phyloP scores from a whole-genome alignment of 768 basidiomycete species.

The Pleurotus tuber-regium region DNA sequence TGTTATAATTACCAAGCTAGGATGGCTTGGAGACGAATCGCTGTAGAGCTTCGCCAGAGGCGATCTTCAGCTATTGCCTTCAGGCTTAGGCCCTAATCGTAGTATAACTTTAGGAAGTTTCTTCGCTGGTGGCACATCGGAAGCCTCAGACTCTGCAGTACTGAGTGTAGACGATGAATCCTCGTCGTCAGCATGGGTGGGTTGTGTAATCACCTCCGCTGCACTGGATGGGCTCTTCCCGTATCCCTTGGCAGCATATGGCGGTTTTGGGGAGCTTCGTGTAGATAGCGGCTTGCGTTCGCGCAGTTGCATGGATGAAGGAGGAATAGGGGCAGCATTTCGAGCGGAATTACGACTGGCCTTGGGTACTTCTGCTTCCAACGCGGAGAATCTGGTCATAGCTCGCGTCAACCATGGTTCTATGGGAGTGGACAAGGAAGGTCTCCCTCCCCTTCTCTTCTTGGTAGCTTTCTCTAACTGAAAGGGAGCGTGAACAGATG shows the following conservation, averaged over 20 bases:
- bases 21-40: too few species aligned
- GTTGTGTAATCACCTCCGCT: too few species aligned
- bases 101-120: slow-evolving; percentile 32
- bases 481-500: neutral
- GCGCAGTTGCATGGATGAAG: slow-evolving; percentile 47
- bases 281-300: slow-evolving; percentile 35
- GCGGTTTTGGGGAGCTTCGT: slow-evolving; percentile 12
- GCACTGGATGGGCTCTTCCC: too few species aligned
- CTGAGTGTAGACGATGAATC: slow-evolving; percentile 3
- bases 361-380: slow-evolving; percentile 31
- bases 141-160: neutral
- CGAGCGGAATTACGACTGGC: slow-evolving; percentile 22
- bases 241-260: too few species aligned
- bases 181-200: neutral
- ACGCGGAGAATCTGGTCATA: slow-evolving; percentile 41
- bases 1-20: too few species aligned
- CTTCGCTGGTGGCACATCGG: slow-evolving; percentile 13
- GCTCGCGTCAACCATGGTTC: slow-evolving; percentile 64
- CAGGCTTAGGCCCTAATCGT: slow-evolving; percentile 25
- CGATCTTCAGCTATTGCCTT: neutral
- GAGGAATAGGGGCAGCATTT: slow-evolving; percentile 22
- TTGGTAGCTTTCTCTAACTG: slow-evolving; percentile 69
- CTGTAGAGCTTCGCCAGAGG: too few species aligned
- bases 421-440: slow-evolving; percentile 29
- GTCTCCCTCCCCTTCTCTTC: slow-evolving; percentile 51